A percentile compares a stretch with the other conserved stretches of the same genome.
Conservation (phyloP, 805 yeast genomes). For the Starmerella stellata region DNA sequence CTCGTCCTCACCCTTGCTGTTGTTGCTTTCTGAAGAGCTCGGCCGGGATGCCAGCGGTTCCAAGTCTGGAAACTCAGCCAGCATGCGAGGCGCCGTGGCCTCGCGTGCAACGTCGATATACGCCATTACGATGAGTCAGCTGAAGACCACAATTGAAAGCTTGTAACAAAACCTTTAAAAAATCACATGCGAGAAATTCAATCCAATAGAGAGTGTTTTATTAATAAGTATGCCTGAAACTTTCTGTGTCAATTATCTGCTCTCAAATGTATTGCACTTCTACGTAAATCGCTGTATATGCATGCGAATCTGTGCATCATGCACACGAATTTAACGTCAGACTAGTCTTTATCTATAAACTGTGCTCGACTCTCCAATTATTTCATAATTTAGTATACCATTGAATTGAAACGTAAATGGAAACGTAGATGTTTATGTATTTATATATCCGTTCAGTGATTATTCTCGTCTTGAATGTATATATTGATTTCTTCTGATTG, state of each 20-base stretch:
- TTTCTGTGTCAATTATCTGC: background rate
- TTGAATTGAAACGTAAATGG: background rate
- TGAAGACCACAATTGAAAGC: no score
- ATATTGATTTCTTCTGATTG: no score
- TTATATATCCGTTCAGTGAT: no score
- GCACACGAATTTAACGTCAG: no score
- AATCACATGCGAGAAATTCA: background rate
- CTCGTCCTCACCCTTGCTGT: constrained; percentile 12
- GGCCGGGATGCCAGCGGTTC: constrained; percentile 17
- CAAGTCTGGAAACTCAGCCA: constrained; percentile 19
- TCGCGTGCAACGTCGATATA: constrained; percentile 12
- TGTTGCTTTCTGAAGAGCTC: constrained; percentile 13
- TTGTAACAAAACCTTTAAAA: background rate
- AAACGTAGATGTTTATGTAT: background rate
- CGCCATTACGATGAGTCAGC: constrained; percentile 4
- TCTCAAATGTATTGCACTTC: background rate
- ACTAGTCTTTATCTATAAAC: no score
- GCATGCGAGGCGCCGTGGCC: constrained; percentile 16
- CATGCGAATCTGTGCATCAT: no score
- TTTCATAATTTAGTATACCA: background rate
- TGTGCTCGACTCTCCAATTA: no score
- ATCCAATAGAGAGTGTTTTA: background rate
- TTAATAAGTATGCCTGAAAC: background rate
- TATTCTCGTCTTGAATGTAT: no score
- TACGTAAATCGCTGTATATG: no score